A percentile compares a stretch with the other conserved stretches of the same genome.
Evolutionary conservation across 495 filamentous ascomycete genomes (phyloP).

Genomic region (Haplographium delicatum): DNA sequence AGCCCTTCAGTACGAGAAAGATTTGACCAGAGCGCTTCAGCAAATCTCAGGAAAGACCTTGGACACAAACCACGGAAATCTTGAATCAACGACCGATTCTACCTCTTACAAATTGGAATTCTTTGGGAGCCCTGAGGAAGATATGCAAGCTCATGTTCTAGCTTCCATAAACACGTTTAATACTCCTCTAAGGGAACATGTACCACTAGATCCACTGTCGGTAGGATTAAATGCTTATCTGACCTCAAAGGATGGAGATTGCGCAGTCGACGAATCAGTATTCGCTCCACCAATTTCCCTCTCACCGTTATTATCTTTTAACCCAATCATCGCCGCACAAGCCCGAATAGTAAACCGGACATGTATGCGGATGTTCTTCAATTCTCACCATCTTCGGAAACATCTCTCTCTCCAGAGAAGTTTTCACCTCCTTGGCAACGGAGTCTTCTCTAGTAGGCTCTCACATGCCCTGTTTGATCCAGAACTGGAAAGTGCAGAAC

Average conservation of each 20-base stretch:
- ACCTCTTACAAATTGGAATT: conserved; percentile 31
- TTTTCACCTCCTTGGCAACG: conserved; percentile 81
- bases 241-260: background rate
- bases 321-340: conserved; percentile 67
- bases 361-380: conserved; percentile 76
- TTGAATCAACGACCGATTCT: background rate
- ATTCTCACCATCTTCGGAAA: conserved; percentile 61
- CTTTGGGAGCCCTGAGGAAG: conserved; percentile 43
- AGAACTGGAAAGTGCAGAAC: conserved; percentile 74
- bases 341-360: conserved; percentile 69
- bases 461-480: conserved; percentile 82
- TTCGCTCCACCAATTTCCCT: conserved; percentile 68
- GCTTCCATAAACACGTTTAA: conserved; percentile 46
- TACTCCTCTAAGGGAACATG: conserved; percentile 19
- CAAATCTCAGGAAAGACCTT: conserved; percentile 6
- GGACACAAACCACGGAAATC: background rate
- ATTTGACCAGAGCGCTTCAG: conserved; percentile 39
- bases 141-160: conserved; percentile 42
- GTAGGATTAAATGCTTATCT: conserved; percentile 12
- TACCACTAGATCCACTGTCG: conserved; percentile 8
- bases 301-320: conserved; percentile 68
- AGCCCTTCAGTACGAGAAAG: conserved; percentile 57
- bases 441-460: conserved; percentile 72
- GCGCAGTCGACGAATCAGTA: conserved; percentile 7
- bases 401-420: conserved; percentile 73